Conservation (phyloP, 2,329 filamentous ascomycete genomes). For the Hymenoscyphus repandus region DNA sequence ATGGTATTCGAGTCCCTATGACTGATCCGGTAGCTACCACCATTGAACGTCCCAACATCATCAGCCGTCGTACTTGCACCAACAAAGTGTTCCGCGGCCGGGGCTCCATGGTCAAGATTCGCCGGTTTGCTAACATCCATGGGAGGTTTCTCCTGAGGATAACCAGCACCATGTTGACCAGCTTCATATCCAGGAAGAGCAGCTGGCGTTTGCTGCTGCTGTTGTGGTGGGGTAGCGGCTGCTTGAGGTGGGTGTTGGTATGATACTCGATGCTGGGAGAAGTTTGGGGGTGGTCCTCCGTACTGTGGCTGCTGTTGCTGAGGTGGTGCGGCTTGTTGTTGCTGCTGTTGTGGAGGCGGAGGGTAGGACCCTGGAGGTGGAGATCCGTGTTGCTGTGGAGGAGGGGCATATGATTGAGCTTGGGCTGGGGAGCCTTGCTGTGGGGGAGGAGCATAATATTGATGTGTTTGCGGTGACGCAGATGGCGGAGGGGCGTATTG, state of each 20-base stretch:
- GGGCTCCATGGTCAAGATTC: slow-evolving; percentile 37
- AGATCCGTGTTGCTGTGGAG: slow-evolving; percentile 25
- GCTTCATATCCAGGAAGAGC: slow-evolving; percentile 14
- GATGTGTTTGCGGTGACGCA: slow-evolving; percentile 23
- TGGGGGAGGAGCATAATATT: slow-evolving; percentile 32
- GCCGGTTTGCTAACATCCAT: slow-evolving; percentile 27
- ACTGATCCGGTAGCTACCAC: slow-evolving; percentile 87
- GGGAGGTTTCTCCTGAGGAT: slow-evolving; percentile 26
- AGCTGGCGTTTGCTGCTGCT: slow-evolving; percentile 10
- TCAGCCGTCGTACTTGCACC: slow-evolving; percentile 63
- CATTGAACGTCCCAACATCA: slow-evolving; percentile 95
- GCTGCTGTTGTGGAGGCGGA: slow-evolving; percentile 26
- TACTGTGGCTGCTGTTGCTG: slow-evolving; percentile 18
- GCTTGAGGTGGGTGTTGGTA: slow-evolving; percentile 25
- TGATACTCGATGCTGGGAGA: slow-evolving; percentile 31
- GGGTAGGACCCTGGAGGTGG: slow-evolving; percentile 22
- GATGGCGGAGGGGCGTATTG: slow-evolving; percentile 28
- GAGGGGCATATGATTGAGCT: slow-evolving; percentile 24
- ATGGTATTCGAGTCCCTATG: slow-evolving; percentile 90
- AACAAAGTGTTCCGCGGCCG: slow-evolving; percentile 48
- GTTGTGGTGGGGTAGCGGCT: background rate
- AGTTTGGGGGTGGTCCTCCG: slow-evolving; percentile 21
- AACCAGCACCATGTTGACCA: slow-evolving; percentile 16
- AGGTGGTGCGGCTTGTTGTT: slow-evolving; percentile 17
- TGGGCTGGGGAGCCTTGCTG: slow-evolving; percentile 24